Evolutionary conservation across 805 yeast genomes (phyloP), one percentile per base, ranked within the genome.

Genomic region (Ogataea allantospora): DNA sequence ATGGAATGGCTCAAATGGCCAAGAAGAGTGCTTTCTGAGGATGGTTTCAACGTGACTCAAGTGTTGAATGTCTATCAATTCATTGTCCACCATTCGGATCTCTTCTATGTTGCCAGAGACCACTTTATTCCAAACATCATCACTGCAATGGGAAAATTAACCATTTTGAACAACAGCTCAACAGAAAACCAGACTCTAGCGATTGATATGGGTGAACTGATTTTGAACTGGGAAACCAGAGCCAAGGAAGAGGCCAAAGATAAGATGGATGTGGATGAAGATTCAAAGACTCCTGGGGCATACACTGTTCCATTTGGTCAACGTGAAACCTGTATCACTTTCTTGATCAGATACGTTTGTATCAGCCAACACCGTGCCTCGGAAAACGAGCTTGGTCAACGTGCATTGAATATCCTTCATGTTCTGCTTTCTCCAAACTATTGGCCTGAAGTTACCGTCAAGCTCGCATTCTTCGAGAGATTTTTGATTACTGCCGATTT

Each of bases 1-100:
- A 66, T 72, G 43, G 70, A 69, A 37, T 93, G 98, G 98, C 75
- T 93, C 35, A 89, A 86, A 49, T 88, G 96, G 89, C 95, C 96
- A 0, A 79, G 97, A 48, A 73, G 97, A 35, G 93, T 91, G 2
- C 69, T 93, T 10, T 80, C 89, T 2, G 98, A 95, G 55, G 95
- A 88, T 54, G 91, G 93, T 0, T 84, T 81, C 55, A 88, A 79
- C 52, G 88, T 88, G 3, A 77, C 82, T 2, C 96, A 88, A 54
- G 96, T 89, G 25, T 67, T 86, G 43, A 84, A 86, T 43, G 84
- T 93, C 9, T 93, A 88, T 50, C 95, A 88, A 55, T 88, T 91
- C 51, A 77, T 93, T 60, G 87, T 87, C 22, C 83, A 80, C 34
- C 95, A 93, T 50, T 77, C 95, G 0, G 91, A 83, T 42, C 65